Base-by-base conservation (phyloP, 2,329 filamentous ascomycete genomes). In the Boeremia exigua region DNA sequence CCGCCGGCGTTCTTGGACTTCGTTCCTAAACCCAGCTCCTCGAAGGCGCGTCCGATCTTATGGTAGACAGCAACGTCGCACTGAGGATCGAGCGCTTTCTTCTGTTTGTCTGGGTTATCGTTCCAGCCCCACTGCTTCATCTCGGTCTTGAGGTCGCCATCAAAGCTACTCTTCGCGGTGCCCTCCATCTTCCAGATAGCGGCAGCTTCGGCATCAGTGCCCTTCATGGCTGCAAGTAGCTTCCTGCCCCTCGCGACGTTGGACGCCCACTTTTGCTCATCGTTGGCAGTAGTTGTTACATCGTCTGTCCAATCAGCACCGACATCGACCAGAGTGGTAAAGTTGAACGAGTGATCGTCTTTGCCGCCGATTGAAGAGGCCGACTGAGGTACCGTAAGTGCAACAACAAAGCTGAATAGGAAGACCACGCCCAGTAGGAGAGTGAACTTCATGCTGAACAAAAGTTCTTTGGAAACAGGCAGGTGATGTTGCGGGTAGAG, bases 61-160 rank as follows among this genome's bases (percentile, higher is more conserved):
- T 61, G 56, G 25, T 47, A 54, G 5, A 19, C 15, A 34, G 54
- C 39, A 10, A 61, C 52, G 19, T 61, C 45, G 39, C 59, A 61
- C 27, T 57, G 46, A 4, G 12, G 28, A 27, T 61, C 54, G 36
- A 37, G 37, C 25, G 33, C 34, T 29, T 37, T 50, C 19, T 52
- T 43, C 19, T 58, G 44, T 11, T 30, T 51, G 2, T 50, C 39
- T 4, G 23, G 53, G 12, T 57, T 42, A 8, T 62, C 57, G 34
- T 62, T 62, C 32, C 58, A 62, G 4, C 57, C 58, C 60, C 54
- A 60, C n/a, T 53, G 48, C 7, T 30, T 28, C 12, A 62, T 43
- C 25, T 39, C 51, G 10, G 28, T 40, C 15, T 51, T 30, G 15
- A 58, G 54, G 4, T 58, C 42, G 8, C 54, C 60, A 17, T 62